phyloP scores from a whole-genome alignment of 208 protist species.

The Trypanosoma scelopori region DNA sequence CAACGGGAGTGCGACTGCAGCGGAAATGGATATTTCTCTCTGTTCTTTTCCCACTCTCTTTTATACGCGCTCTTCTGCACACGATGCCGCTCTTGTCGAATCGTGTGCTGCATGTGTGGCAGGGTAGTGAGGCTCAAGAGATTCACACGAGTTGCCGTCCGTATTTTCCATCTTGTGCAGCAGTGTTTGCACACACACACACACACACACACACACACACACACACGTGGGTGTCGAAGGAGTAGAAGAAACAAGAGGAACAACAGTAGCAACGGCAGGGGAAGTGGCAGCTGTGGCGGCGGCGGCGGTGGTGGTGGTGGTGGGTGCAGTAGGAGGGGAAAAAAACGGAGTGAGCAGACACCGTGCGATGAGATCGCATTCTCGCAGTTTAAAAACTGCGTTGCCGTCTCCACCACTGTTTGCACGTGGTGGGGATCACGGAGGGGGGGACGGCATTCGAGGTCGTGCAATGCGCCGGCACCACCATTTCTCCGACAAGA shows the following conservation, averaged over 20 bases:
- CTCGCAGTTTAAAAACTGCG: background rate
- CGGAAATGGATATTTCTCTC: no score
- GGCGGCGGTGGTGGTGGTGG: background rate
- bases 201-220: background rate
- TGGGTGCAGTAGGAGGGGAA: background rate
- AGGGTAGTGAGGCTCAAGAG: no score
- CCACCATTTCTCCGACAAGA: slow-evolving; percentile 20
- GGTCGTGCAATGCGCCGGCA: slow-evolving; percentile 2
- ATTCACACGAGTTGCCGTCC: no score
- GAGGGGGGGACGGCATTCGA: background rate
- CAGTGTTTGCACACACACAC: no score
- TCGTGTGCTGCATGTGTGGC: no score
- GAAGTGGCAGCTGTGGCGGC: no score
- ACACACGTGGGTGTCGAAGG: background rate
- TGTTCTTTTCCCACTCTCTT: background rate
- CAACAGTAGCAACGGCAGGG: background rate
- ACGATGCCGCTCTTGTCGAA: no score
- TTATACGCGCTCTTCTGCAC: no score
- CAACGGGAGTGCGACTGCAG: no score
- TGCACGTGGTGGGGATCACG: slow-evolving; percentile 15
- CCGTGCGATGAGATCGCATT: slow-evolving; percentile 1
- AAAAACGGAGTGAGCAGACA: background rate
- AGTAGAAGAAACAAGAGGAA: background rate
- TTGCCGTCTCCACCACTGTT: slow-evolving; percentile 24
- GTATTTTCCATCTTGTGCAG: no score